These are phyloP conservation scores for Ophiostoma himal-ulmi DNA, from an alignment of 2,329 filamentous ascomycete genomes.

Conservation along the genomic window DNA sequence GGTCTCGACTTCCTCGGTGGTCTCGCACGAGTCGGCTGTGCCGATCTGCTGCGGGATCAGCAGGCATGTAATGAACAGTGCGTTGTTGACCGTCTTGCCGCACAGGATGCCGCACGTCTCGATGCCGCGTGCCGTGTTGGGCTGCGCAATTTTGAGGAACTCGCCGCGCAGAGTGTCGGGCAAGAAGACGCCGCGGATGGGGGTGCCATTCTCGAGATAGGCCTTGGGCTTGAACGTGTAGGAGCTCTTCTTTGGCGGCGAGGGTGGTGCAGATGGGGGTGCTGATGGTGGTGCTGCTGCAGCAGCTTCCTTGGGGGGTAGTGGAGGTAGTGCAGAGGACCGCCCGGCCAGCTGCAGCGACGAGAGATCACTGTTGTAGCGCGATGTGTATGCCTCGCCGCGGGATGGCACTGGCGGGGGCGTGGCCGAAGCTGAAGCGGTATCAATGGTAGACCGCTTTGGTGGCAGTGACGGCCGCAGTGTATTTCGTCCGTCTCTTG, in stretches of 20 bases:
- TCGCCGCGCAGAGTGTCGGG: slow-evolving; percentile 65
- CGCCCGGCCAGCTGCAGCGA: slow-evolving; percentile 12
- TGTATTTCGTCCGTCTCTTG: not conserved
- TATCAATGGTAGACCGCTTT: slow-evolving; percentile 31
- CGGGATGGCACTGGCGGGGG: slow-evolving; percentile 10
- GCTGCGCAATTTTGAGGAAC: slow-evolving; percentile 67
- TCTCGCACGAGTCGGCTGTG: slow-evolving; percentile 92
- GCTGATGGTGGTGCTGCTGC: not conserved
- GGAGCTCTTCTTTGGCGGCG: slow-evolving; percentile 43
- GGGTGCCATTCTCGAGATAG: slow-evolving; percentile 82
- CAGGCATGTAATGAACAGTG: slow-evolving; percentile 81
- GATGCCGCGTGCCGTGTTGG: slow-evolving; percentile 74
- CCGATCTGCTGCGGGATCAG: slow-evolving; percentile 87
- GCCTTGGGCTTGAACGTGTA: slow-evolving; percentile 80
- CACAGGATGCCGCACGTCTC: slow-evolving; percentile 96
- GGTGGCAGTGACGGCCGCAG: slow-evolving; percentile 34
- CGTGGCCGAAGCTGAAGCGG: not conserved
- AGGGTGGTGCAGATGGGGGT: not conserved
- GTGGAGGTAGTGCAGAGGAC: slow-evolving; percentile 30
- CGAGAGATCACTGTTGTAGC: slow-evolving; percentile 14
- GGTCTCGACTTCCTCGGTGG: slow-evolving; percentile 73
- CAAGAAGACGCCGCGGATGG: slow-evolving; percentile 81
- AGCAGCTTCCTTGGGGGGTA: slow-evolving; percentile 12
- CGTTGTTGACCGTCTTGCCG: slow-evolving; percentile 85
- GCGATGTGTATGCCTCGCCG: not conserved